Evolutionary conservation across 208 protist genomes (phyloP), one percentile per base, ranked within the genome.

Genomic region (Tritrichomonas musculus): DNA sequence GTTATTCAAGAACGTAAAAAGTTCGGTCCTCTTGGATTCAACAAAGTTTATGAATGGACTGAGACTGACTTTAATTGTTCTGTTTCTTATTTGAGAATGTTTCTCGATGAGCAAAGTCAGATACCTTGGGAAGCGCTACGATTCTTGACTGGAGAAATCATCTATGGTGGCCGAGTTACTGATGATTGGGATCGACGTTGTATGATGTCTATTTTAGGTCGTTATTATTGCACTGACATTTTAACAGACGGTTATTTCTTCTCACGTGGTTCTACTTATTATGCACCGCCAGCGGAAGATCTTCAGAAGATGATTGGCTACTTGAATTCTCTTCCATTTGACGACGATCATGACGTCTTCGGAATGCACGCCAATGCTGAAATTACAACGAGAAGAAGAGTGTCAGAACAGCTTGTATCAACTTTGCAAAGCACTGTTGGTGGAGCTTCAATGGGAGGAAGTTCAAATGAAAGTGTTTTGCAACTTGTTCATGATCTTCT

Each of bases 141-240:
- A 92, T 99, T 99, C 96, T 97, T 99, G 75, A 98, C 98, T 93
- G 98, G 98, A 39, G 96, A 99, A 93, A 98, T 99, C 94, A 98
- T 98, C 96, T 99, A 99, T 95, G 98, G 98, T 92, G 98, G 98
- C 20, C 97, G 98, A 77, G 98, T 99, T 20, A 99, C 98, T 27
- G 98, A 99, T 96, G 96, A 97, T 75, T 97, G 97, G 94, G 98
- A 99, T 94, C 93, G 97, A 80, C 96, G 97, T 73, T 97, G 95
- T 39, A 95, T 99, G 82, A 96, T 97, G 92, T 97, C 96, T 0
- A 97, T 98, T 93, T 95, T 99, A 72, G 94, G 95, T 75, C 95
- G 95, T 73, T 99, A 97, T 94, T 96, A 98, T 80, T 96, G 93
- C 94, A 95, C 95, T 0, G 93, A 94, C 73, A 96, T 98, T 49